Evolutionary conservation across 1,284 basidiomycete species (phyloP).

Genomic region (Vanrija humicola): DNA sequence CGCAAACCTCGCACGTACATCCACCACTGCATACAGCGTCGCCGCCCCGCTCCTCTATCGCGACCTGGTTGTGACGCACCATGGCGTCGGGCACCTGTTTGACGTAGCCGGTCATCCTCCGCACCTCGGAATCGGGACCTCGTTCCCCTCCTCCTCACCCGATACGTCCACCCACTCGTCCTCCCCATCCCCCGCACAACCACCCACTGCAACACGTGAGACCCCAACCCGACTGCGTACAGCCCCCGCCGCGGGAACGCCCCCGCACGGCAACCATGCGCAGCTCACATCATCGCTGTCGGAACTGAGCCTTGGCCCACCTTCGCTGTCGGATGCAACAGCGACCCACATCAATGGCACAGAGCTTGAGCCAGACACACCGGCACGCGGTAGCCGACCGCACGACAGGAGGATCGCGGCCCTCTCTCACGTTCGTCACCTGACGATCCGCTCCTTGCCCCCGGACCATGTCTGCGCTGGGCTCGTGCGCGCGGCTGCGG

Average conservation of each 20-base stretch:
- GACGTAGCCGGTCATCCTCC: not conserved
- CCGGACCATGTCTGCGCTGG: constrained; percentile 6
- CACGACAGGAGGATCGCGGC: constrained; percentile 8
- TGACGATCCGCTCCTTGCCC: constrained; percentile 15
- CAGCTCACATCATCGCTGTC: not conserved
- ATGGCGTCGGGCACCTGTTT: constrained; percentile 8
- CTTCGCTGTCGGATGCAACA: not conserved
- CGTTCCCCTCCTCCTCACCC: too few relatives aligned
- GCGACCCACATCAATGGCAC: not conserved
- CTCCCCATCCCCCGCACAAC: too few relatives aligned
- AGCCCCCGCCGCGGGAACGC: too few relatives aligned
- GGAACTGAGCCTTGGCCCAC: not conserved
- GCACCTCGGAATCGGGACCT: too few relatives aligned
- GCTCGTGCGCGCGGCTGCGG: not conserved
- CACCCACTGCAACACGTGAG: too few relatives aligned
- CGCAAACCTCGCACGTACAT: constrained; percentile 9
- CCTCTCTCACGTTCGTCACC: constrained; percentile 7
- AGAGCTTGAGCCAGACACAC: not conserved
- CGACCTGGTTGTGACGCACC: constrained; percentile 8
- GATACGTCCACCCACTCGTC: too few relatives aligned
- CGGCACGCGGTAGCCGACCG: not conserved
- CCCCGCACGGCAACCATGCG: not conserved
- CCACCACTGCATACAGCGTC: constrained; percentile 13
- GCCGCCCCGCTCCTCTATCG: constrained; percentile 17
- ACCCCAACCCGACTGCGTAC: too few relatives aligned